These are phyloP conservation scores for Lactarius akahatsu DNA, from an alignment of 768 basidiomycete species.

Conservation along the genomic window DNA sequence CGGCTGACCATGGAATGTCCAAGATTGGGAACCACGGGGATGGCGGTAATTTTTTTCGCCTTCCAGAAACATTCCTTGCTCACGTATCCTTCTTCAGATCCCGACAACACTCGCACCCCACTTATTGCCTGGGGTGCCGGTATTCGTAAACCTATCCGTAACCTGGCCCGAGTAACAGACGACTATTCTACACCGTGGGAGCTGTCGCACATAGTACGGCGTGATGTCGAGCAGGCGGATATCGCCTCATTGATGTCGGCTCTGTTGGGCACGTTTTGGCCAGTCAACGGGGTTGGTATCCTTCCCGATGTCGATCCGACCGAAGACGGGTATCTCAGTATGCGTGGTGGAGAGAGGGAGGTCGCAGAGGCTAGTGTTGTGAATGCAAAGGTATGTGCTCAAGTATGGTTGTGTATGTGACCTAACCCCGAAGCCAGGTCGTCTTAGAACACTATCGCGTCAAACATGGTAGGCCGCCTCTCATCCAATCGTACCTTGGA, in stretches of 20 bases:
- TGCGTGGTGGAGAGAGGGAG: conserved; percentile 46
- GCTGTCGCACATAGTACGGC: conserved; percentile 55
- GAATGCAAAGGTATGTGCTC: conserved; percentile 54
- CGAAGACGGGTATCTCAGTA: conserved; percentile 56
- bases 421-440: conserved; percentile 40
- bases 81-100: conserved; percentile 48
- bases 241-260: conserved; percentile 76
- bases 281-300: conserved; percentile 80
- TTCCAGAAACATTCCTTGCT: conserved; percentile 3
- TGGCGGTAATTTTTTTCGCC: conserved; percentile 53
- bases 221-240: conserved; percentile 84
- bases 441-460: conserved; percentile 74
- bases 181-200: conserved; percentile 66
- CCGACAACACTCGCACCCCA: conserved; percentile 85
- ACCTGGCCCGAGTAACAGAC: conserved; percentile 60
- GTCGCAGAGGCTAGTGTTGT: conserved; percentile 56
- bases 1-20: conserved; percentile 91
- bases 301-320: conserved; percentile 71
- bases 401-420: background rate
- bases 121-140: conserved; percentile 82
- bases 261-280: conserved; percentile 70
- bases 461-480: conserved; percentile 59
- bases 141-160: conserved; percentile 64
- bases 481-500: background rate
- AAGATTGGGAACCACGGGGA: conserved; percentile 87